Evolutionary conservation across 1,284 basidiomycete genomes (phyloP), one percentile per base, ranked within the genome.

Genomic region (Cryptococcus sp.): DNA sequence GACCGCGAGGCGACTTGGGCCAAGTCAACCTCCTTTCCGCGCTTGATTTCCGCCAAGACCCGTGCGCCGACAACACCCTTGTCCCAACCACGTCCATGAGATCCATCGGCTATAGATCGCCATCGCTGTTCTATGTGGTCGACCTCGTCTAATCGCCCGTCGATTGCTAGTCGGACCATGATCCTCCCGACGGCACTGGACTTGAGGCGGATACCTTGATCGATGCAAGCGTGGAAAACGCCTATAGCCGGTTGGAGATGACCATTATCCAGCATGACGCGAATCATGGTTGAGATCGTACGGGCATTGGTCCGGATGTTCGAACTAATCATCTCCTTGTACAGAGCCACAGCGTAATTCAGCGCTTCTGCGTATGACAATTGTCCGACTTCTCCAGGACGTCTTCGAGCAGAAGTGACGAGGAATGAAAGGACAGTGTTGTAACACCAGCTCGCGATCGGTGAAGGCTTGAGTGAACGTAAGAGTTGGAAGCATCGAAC

Each of bases 51-150:
- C 16, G 73, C 53, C 19, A 70, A 47, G 4, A 70, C 59, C 20
- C 65, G 62, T 6, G 74, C 72, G 8, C 73, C 72, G 5, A 67
- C 49, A 5, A 71, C 68, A 6, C 57, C 73, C 46, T 57, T 61
- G 54, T 71, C 69, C 57, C 65, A 70, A 5, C 38, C 47, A 3
- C 45, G 38, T 4, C 47, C 50, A 20, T 50, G n/a, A 7, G 17
- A 10, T 31, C n/a, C 25, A 11, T 17, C 48, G 19, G 53, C 27
- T 4, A 62, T 39, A 0, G 45, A 56, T 35, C 70, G 58, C 72
- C 71, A 74, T 4, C 19, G 4, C 17, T 7, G 25, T 50, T 74
- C 71, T 0, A 68, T 65, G 6, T 50, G 47, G 35, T 66, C 59
- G 0, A 72, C 72, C 5, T 71, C 67, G 17, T 56, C 62, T 11